These are phyloP conservation scores for Chimonanthus praecox DNA, from an alignment of 164 flowering plant species.

Conservation along the genomic window DNA sequence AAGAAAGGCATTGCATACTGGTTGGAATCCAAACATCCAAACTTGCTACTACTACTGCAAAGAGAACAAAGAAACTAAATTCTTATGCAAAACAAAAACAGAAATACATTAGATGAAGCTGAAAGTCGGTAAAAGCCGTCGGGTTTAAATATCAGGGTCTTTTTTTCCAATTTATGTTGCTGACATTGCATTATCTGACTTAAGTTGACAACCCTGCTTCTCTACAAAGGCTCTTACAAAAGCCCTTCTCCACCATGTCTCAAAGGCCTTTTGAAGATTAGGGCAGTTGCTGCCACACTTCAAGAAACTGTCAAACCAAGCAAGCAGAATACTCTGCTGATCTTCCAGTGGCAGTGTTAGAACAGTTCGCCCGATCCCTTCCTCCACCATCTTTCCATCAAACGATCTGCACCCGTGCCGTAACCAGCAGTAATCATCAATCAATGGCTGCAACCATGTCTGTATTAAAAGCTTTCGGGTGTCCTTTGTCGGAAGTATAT, in stretches of 20 bases:
- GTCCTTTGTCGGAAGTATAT: conserved; percentile 75
- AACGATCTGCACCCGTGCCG: conserved; percentile 78
- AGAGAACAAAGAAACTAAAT: not conserved
- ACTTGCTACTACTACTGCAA: not conserved
- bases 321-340: conserved; percentile 74
- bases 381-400: conserved; percentile 86
- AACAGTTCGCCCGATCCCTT: conserved; percentile 91
- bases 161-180: not conserved
- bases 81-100: not conserved
- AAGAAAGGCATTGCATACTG: not conserved
- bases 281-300: conserved; percentile 89
- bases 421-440: conserved; percentile 85
- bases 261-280: conserved; percentile 90
- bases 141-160: not conserved
- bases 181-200: conserved; percentile 14
- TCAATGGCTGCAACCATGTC: conserved; percentile 89
- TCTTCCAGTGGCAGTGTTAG: conserved; percentile 89
- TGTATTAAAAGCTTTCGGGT: conserved; percentile 58
- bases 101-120: not conserved
- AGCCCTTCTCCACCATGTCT: conserved; percentile 98
- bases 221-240: conserved; percentile 66
- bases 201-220: conserved; percentile 19
- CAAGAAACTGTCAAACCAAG: conserved; percentile 80
- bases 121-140: not conserved
- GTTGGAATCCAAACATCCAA: not conserved